Percentiles rank a stretch among this genome's conserved stretches.
phyloP scores from a whole-genome alignment of 2,329 filamentous ascomycete genomes.

The Colletotrichum sp. region DNA sequence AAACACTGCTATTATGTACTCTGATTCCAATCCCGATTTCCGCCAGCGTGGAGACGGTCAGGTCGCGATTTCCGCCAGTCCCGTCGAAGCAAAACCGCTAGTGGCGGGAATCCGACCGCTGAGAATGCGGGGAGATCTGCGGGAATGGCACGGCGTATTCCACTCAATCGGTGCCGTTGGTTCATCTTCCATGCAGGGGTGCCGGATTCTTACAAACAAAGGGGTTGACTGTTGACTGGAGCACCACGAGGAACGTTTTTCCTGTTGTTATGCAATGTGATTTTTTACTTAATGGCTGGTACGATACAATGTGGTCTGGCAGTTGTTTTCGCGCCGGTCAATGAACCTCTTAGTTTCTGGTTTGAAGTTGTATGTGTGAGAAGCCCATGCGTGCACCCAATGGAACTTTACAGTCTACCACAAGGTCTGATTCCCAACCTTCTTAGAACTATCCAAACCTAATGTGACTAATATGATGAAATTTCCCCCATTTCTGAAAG shows the following conservation, averaged over 20 bases:
- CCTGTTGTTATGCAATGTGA: background rate
- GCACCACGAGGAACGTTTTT: background rate
- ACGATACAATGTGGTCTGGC: rapidly evolving
- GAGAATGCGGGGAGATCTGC: constrained; percentile 14
- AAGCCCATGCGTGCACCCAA: background rate
- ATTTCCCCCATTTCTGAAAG: background rate
- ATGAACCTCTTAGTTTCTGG: background rate
- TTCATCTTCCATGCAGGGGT: background rate
- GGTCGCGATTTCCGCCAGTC: constrained; percentile 1
- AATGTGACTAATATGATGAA: background rate
- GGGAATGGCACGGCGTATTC: background rate
- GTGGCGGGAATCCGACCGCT: constrained; percentile 1
- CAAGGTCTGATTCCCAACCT: background rate
- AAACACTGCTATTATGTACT: background rate
- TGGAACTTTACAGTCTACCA: background rate
- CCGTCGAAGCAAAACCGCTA: constrained; percentile 11
- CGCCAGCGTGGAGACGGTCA: background rate
- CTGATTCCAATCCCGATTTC: background rate
- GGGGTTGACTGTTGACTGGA: background rate
- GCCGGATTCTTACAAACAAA: background rate
- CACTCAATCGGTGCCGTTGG: background rate
- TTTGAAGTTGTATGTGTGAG: background rate
- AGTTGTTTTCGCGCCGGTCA: background rate
- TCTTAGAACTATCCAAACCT: rapidly evolving
- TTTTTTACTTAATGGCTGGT: rapidly evolving